A percentile compares a stretch with the other conserved stretches of the same genome.
Conservation (phyloP, 2,329 filamentous ascomycete genomes). For the Aspergillus neotritici region DNA sequence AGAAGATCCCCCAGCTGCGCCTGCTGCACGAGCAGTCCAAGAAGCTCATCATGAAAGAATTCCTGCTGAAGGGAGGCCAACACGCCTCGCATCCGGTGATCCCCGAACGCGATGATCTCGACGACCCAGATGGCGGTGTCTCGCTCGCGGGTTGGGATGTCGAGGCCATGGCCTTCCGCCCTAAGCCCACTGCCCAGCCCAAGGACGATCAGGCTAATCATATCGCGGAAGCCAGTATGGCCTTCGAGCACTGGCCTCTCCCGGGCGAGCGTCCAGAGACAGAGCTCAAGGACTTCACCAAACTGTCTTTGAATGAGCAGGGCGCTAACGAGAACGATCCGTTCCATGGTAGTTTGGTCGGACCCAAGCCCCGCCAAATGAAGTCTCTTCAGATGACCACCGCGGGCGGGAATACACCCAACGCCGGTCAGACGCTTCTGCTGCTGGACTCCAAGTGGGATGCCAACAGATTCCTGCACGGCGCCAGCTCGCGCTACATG, state of each 20-base stretch:
- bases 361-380: background rate
- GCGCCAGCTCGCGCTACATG: conserved; percentile 23
- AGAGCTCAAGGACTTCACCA: background rate
- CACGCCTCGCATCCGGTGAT: conserved; percentile 1
- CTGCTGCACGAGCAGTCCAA: conserved; percentile 48
- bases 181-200: conserved; percentile 9
- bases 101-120: conserved; percentile 5
- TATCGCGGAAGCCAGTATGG: conserved; percentile 3
- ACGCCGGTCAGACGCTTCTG: conserved; percentile 12
- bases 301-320: background rate
- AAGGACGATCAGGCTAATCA: conserved; percentile 2
- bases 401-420: conserved; percentile 1
- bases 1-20: conserved; percentile 35
- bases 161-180: conserved; percentile 10
- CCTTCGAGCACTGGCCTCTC: conserved; percentile 23
- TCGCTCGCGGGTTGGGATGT: conserved; percentile 8
- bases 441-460: conserved; percentile 21
- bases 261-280: background rate
- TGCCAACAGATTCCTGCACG: conserved; percentile 27
- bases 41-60: conserved; percentile 43
- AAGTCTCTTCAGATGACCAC: background rate
- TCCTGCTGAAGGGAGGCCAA: conserved; percentile 12
- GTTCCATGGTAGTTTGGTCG: conserved; percentile 20
- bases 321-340: background rate
- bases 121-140: conserved; percentile 22